These are phyloP conservation scores for Petunia hybrid DNA, from an alignment of 305 asterid genomes.

Conservation along the genomic window DNA sequence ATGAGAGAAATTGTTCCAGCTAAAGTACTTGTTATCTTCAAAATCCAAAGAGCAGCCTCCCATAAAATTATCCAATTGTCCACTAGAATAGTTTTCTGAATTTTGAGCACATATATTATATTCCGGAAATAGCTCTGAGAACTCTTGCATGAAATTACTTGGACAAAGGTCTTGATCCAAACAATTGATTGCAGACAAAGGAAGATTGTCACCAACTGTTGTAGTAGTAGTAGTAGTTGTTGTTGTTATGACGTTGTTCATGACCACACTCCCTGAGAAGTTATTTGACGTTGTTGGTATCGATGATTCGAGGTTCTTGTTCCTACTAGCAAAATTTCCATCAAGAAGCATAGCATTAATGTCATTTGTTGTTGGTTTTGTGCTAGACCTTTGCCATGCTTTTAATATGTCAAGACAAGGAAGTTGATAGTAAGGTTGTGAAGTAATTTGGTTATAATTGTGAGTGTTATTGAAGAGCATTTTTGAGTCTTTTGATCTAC, in stretches of 20 bases:
- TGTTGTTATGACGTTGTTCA: neutral
- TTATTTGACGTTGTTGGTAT: neutral
- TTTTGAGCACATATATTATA: neutral
- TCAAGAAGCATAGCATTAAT: neutral
- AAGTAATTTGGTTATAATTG: neutral
- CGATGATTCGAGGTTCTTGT: neutral
- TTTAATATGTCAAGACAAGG: conserved; percentile 29
- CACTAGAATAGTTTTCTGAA: neutral
- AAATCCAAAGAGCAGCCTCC: neutral
- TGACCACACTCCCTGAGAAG: neutral
- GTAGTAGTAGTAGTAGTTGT: neutral
- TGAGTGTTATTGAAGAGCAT: neutral
- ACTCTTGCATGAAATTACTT: neutral
- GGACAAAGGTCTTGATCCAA: neutral
- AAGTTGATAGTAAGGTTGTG: neutral
- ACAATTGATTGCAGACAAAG: neutral
- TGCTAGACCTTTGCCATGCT: conserved; percentile 30
- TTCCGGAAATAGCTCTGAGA: conserved; percentile 10
- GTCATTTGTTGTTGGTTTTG: conserved; percentile 26
- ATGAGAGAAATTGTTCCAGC: conserved; percentile 1
- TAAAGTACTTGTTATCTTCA: conserved; percentile 18
- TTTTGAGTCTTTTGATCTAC: neutral
- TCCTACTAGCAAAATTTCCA: no score
- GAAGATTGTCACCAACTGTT: neutral
- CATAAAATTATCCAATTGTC: neutral